Conservation (phyloP, 352 stramenopile genomes). For the Halophytophthora polymorphica region DNA sequence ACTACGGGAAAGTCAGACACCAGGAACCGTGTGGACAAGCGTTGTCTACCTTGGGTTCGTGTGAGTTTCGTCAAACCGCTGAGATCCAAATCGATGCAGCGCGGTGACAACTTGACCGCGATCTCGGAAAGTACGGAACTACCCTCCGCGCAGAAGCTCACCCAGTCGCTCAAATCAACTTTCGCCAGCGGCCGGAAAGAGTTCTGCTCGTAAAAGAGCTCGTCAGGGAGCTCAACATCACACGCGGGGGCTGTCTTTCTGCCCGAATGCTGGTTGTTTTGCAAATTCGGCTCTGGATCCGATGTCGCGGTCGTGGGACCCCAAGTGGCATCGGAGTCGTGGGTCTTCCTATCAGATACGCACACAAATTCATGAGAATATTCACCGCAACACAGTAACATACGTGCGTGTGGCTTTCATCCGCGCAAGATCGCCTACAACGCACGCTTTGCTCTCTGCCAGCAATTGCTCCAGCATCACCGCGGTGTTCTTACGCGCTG, state of each 20-base stretch:
- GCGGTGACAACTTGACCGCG: conserved; percentile 31
- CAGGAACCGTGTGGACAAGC: background rate
- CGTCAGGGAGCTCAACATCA: conserved; percentile 32
- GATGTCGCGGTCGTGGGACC: background rate
- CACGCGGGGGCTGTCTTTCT: background rate
- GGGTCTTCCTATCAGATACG: conserved; percentile 18
- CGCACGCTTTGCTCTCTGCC: conserved; percentile 41
- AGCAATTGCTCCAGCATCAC: conserved; percentile 38
- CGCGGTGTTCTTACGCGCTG: conserved; percentile 30
- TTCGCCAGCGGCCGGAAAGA: conserved; percentile 34
- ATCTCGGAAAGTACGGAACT: conserved; percentile 35
- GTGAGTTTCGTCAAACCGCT: conserved; percentile 29
- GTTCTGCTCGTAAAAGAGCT: conserved; percentile 57
- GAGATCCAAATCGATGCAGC: conserved; percentile 47
- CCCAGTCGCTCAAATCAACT: conserved; percentile 58
- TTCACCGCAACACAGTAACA: background rate
- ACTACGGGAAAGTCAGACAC: background rate
- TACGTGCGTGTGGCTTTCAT: background rate
- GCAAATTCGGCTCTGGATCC: background rate
- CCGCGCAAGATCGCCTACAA: background rate
- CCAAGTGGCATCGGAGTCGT: background rate
- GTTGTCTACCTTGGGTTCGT: conserved; percentile 27
- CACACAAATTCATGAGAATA: conserved; percentile 7
- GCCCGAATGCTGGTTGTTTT: conserved; percentile 45
- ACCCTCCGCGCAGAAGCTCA: conserved; percentile 27